Evolutionary conservation across 1,284 basidiomycete species (phyloP).

Genomic region (Prillingera fragicola): DNA sequence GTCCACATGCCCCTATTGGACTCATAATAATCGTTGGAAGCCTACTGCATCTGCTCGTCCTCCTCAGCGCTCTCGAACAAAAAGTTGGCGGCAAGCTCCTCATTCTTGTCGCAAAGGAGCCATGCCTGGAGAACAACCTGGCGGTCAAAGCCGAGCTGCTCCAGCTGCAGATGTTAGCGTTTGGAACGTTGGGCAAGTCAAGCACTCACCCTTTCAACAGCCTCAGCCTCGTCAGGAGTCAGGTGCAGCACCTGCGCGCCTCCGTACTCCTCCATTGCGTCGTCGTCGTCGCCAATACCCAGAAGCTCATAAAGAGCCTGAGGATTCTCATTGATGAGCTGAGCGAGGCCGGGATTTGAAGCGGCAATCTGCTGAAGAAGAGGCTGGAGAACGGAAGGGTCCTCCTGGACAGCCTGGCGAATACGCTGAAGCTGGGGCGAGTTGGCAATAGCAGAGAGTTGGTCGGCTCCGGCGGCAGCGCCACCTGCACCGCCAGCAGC

Average conservation of each 20-base stretch:
- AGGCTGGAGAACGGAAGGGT: conserved; percentile 71
- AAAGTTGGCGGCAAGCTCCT: conserved; percentile 88
- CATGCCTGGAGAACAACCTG: conserved; percentile 76
- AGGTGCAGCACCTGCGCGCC: conserved; percentile 60
- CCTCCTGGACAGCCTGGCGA: conserved; percentile 63
- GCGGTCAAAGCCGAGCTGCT: conserved; percentile 77
- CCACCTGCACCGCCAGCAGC: conserved; percentile 23
- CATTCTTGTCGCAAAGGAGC: conserved; percentile 87
- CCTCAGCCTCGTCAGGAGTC: conserved; percentile 75
- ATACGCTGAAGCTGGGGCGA: conserved; percentile 63
- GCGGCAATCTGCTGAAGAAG: conserved; percentile 74
- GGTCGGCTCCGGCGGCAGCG: conserved; percentile 20
- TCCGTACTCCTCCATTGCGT: conserved; percentile 50
- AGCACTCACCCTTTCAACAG: conserved; percentile 73
- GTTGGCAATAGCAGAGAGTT: conserved; percentile 51
- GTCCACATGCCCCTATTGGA: too few species aligned
- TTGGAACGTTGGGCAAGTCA: background rate
- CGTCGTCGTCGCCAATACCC: conserved; percentile 48
- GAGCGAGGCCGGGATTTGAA: conserved; percentile 68
- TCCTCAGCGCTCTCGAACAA: conserved; percentile 71
- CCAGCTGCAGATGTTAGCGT: conserved; percentile 55
- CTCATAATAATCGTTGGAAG: background rate
- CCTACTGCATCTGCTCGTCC: conserved; percentile 44
- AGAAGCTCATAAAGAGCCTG: conserved; percentile 63
- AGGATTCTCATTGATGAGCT: conserved; percentile 63